Conservation (phyloP, 495 filamentous ascomycete species). For the Penicillium paxilli region DNA sequence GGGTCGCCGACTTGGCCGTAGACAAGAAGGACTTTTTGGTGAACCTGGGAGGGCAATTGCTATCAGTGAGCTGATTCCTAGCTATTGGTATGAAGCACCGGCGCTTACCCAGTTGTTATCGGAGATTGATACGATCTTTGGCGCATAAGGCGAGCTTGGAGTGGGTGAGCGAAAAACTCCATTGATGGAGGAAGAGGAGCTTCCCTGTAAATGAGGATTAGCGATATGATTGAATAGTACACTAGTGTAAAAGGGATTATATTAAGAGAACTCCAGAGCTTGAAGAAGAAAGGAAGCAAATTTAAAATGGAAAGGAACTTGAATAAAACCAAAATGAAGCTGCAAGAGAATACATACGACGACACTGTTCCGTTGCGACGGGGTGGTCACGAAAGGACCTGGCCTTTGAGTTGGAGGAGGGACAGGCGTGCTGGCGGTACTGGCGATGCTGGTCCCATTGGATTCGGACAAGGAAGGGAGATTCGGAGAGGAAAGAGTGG, state of each 20-base stretch:
- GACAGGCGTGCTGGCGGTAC: slow-evolving; percentile 32
- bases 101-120: slow-evolving; percentile 77
- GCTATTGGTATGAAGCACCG: background rate
- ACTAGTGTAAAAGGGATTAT: too few species aligned
- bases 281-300: too few species aligned
- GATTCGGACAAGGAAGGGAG: slow-evolving; percentile 53
- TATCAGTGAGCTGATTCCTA: background rate
- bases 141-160: slow-evolving; percentile 73
- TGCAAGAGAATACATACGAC: slow-evolving; percentile 42
- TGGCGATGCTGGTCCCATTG: slow-evolving; percentile 21
- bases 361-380: slow-evolving; percentile 51
- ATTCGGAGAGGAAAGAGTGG: slow-evolving; percentile 52
- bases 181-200: slow-evolving; percentile 51
- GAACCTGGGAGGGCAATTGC: slow-evolving; percentile 54
- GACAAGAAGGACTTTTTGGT: slow-evolving; percentile 84
- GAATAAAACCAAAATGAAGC: background rate
- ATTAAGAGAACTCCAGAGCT: too few species aligned
- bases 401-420: slow-evolving; percentile 44
- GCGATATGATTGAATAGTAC: background rate
- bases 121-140: slow-evolving; percentile 69
- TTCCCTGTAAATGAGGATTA: slow-evolving; percentile 24
- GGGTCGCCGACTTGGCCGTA: slow-evolving; percentile 78
- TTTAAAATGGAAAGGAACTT: too few species aligned
- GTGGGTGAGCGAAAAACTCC: slow-evolving; percentile 50
- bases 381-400: slow-evolving; percentile 37